phyloP scores from a whole-genome alignment of 2,329 filamentous ascomycete genomes.

The Paecilomyces sp. region DNA sequence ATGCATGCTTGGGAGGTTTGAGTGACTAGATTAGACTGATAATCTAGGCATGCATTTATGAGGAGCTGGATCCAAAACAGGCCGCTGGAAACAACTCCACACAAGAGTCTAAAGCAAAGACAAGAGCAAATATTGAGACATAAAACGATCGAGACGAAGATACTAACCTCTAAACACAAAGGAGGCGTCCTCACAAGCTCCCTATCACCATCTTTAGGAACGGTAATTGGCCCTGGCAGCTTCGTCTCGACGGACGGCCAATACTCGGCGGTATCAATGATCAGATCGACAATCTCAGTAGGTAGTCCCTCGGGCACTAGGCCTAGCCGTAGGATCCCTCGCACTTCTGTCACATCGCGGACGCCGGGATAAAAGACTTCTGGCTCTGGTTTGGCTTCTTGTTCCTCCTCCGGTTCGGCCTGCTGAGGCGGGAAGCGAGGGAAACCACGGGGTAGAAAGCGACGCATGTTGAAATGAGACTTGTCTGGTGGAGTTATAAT shows the following conservation, averaged over 20 bases:
- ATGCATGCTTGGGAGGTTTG: not conserved
- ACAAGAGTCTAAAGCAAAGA: not conserved
- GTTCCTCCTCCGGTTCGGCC: not conserved
- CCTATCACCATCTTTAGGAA: constrained; percentile 25
- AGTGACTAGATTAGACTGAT: not conserved
- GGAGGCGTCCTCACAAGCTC: constrained; percentile 28
- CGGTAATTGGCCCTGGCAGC: constrained; percentile 13
- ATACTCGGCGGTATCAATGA: constrained; percentile 29
- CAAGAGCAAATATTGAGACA: not conserved
- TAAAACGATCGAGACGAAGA: not conserved
- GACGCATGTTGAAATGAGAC: not conserved
- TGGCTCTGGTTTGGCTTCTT: not conserved
- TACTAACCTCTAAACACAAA: constrained; percentile 23
- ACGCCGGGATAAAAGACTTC: constrained; percentile 19
- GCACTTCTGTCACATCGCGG: constrained; percentile 25
- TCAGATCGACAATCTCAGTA: constrained; percentile 31
- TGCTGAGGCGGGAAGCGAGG: not conserved
- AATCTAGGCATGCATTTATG: not conserved
- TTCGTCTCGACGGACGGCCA: constrained; percentile 13
- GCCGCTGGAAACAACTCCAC: not conserved
- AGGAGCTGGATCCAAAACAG: not conserved
- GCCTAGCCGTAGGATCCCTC: constrained; percentile 24
- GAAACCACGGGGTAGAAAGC: not conserved
- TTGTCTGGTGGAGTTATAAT: not conserved
- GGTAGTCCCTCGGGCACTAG: constrained; percentile 18